Evolutionary conservation across 208 protist species (phyloP), one percentile per base, ranked within the genome.

Genomic region (Crithidia sp.): DNA sequence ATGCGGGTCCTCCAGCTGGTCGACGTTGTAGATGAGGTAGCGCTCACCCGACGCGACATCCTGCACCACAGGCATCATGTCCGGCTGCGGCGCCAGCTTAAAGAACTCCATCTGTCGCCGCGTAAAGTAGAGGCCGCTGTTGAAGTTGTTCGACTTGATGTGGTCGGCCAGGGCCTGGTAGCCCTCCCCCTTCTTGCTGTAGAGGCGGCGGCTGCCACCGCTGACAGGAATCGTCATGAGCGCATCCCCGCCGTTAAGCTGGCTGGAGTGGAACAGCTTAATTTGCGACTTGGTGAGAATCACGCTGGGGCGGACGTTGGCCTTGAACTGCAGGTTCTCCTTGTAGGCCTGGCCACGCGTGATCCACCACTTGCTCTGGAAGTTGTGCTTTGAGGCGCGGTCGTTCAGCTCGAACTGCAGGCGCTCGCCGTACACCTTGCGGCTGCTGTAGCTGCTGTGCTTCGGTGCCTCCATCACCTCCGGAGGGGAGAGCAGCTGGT

Each of bases 321-420:
- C 66, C 75, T 92, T 91, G 68, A 94, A 91, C 63, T 90, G 87
- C 47, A 96, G 78, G 67, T 88, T 86, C 67, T 96, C 88, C 82
- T 93, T 92, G 60, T 88, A 81, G 10, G 88, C 87, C 78, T 94
- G 86, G 12, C 58, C 64, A 13, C 79, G 74, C 3, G 91, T 93
- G 68, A 96, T 81, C 91, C 91, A 96, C 87, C 87, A 94, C 67
- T 88, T 86, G 80, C 89, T 94, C 76, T 91, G 86, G 70, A 87
- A 94, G 67, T 83, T 81, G 79, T 94, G 88, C 81, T 92, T 93
- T 76, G 90, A 84, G 2, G 91, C 85, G 53, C 91, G 91, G 70
- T 96, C 89, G 72, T 94, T 92, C 39, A 96, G 86, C 82, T 96
- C 91, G 73, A 96, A 94, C 83, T 94, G 89, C 65, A 96, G 74